These are phyloP conservation scores for Boletus rubescentipes DNA, from an alignment of 768 basidiomycete species.

Conservation along the genomic window DNA sequence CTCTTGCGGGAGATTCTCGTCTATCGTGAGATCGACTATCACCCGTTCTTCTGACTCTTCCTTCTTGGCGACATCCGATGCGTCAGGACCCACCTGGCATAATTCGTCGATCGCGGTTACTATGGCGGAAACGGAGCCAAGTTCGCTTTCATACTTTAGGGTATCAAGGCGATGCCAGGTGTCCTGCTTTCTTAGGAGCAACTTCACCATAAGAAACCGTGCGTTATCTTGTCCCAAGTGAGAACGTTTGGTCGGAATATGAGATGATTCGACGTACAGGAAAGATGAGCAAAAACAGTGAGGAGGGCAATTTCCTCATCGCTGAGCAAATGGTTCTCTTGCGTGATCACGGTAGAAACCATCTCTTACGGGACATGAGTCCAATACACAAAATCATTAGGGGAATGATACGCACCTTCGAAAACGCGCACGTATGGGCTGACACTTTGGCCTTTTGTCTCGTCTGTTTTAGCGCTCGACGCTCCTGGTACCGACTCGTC, in stretches of 20 bases:
- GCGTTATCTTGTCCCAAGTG: conserved; percentile 45
- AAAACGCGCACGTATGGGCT: conserved; percentile 31
- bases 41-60: conserved; percentile 27
- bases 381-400: neutral
- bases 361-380: conserved; percentile 45
- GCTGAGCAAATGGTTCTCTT: conserved; percentile 54
- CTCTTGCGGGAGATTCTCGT: conserved; percentile 20
- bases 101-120: conserved; percentile 45
- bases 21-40: conserved; percentile 37
- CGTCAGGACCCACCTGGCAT: conserved; percentile 26
- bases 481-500: conserved; percentile 10
- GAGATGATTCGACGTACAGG: conserved; percentile 42
- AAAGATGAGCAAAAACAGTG: conserved; percentile 40
- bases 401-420: conserved; percentile 23
- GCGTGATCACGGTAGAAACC: conserved; percentile 48
- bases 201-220: conserved; percentile 60
- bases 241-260: neutral
- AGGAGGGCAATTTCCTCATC: conserved; percentile 47
- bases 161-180: conserved; percentile 51
- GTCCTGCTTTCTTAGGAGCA: conserved; percentile 58
- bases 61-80: conserved; percentile 8
- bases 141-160: conserved; percentile 42
- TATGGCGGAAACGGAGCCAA: conserved; percentile 40
- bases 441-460: conserved; percentile 10
- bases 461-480: conserved; percentile 7